phyloP scores from a whole-genome alignment of 1,284 basidiomycete genomes.

The Gymnopus androsaceus region DNA sequence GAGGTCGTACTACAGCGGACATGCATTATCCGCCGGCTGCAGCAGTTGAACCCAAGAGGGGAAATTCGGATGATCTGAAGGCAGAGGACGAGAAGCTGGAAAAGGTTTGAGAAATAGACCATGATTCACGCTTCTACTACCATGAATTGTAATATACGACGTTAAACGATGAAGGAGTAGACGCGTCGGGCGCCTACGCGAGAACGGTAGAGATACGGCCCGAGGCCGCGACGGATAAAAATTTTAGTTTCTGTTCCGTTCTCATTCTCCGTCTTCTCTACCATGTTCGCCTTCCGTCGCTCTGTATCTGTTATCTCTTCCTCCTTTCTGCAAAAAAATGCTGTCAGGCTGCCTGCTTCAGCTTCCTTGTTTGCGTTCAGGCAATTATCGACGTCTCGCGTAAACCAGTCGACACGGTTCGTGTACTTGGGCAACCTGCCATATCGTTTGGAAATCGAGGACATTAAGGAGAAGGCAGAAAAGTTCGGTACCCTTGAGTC shows the following conservation, averaged over 20 bases:
- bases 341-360: neutral
- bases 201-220: too few relatives aligned
- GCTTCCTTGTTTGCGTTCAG: conserved; percentile 1
- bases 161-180: too few relatives aligned
- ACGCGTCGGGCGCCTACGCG: too few relatives aligned
- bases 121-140: too few relatives aligned
- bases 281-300: neutral
- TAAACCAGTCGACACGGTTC: neutral
- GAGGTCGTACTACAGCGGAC: conserved; percentile 12
- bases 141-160: too few relatives aligned
- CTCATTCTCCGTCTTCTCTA: neutral
- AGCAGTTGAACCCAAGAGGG: neutral
- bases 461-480: conserved; percentile 11
- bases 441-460: conserved; percentile 3
- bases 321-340: neutral
- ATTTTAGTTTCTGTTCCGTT: too few relatives aligned
- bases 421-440: conserved; percentile 13
- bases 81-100: conserved; percentile 6
- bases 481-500: conserved; percentile 6
- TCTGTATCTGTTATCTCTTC: neutral
- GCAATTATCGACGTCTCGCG: conserved; percentile 1
- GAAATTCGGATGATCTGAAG: conserved; percentile 3
- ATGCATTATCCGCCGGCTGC: conserved; percentile 5
- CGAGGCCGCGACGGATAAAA: too few relatives aligned
- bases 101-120: neutral